These are phyloP conservation scores for Zopfia rhizophila DNA, from an alignment of 2,329 filamentous ascomycete genomes.

Conservation along the genomic window DNA sequence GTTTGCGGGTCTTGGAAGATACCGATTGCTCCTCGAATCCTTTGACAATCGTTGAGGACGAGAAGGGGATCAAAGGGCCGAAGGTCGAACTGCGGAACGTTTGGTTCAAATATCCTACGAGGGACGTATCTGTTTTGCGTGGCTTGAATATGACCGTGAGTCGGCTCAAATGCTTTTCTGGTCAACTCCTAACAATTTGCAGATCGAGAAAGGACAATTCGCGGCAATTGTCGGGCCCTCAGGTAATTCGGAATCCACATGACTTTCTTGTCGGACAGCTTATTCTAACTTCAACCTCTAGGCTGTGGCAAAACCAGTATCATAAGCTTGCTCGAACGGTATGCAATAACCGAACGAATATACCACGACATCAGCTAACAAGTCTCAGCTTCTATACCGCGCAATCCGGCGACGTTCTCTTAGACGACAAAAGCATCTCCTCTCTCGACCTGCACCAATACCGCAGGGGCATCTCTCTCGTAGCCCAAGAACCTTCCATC, in stretches of 20 bases:
- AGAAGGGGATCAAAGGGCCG: constrained; percentile 9
- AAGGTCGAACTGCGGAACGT: constrained; percentile 81
- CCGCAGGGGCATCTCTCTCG: constrained; percentile 81
- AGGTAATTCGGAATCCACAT: too few relatives aligned
- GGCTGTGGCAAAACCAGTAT: constrained; percentile 78
- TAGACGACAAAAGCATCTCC: constrained; percentile 8
- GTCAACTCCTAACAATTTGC: neutral
- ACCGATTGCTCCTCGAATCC: constrained; percentile 1
- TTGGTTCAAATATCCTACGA: constrained; percentile 91
- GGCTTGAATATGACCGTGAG: constrained; percentile 44
- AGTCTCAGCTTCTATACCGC: constrained; percentile 17
- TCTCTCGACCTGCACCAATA: constrained; percentile 80
- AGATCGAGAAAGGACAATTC: constrained; percentile 24
- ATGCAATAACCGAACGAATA: neutral
- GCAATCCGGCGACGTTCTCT: constrained; percentile 14
- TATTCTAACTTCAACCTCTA: neutral
- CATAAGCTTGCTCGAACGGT: constrained; percentile 64
- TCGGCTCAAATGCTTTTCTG: neutral
- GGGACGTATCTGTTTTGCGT: constrained; percentile 82
- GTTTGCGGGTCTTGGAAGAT: constrained; percentile 10
- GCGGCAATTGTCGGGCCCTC: constrained; percentile 26
- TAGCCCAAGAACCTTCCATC: constrained; percentile 91
- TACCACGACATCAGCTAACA: neutral
- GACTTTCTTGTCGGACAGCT: neutral
- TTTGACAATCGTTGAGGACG: constrained; percentile 1